phyloP scores from a whole-genome alignment of 176 grass and related monocot genomes.

The Poa annua region DNA sequence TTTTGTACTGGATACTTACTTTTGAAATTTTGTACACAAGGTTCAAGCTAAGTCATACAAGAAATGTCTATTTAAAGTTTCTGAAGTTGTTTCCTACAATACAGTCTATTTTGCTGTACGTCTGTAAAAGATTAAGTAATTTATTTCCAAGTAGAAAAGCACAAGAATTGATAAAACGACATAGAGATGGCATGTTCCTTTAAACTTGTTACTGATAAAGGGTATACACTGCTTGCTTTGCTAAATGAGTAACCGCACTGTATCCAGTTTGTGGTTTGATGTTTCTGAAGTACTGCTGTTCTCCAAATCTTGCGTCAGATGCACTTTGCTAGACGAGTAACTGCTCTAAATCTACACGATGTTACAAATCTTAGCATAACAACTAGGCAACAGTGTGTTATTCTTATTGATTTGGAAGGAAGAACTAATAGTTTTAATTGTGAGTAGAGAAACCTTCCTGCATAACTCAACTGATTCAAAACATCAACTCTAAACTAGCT shows the following conservation, averaged over 20 bases:
- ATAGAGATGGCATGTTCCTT: neutral
- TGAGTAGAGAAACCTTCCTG: neutral
- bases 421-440: constrained; percentile 1
- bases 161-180: constrained; percentile 6
- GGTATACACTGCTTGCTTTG: neutral
- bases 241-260: neutral
- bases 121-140: neutral
- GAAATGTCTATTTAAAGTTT: neutral
- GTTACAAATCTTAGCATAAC: constrained; percentile 13
- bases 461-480: neutral
- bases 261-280: neutral
- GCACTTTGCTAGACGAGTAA: neutral
- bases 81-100: constrained; percentile 1
- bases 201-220: constrained; percentile 15
- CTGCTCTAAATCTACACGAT: neutral
- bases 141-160: constrained; percentile 6
- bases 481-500: neutral
- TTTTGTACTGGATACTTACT: constrained; percentile 33
- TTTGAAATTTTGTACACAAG: neutral
- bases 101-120: neutral
- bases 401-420: constrained; percentile 7
- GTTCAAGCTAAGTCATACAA: constrained; percentile 14
- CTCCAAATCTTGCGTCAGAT: constrained; percentile 15
- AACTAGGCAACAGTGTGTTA: constrained; percentile 7
- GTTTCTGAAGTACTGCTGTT: constrained; percentile 10